Percentiles rank a stretch among this genome's conserved stretches.
Conservation (phyloP, 305 asterid genomes). For the Solanum hybrid region DNA sequence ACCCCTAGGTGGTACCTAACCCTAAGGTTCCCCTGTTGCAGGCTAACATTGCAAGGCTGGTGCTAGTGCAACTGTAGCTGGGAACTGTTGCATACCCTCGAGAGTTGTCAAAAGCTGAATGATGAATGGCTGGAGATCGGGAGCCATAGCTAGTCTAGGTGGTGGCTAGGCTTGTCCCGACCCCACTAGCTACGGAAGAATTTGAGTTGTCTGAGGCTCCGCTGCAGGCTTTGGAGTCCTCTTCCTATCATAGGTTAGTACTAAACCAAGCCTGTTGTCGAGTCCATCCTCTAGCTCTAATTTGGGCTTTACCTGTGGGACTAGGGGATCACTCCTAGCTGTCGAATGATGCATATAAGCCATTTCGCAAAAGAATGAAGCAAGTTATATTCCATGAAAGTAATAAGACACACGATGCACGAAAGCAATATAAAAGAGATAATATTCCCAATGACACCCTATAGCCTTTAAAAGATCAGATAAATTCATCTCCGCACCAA, state of each 20-base stretch:
- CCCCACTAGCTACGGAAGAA: too few species aligned
- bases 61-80: background rate
- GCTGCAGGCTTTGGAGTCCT: too few species aligned
- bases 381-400: background rate
- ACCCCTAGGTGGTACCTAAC: background rate
- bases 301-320: too few species aligned
- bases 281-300: background rate
- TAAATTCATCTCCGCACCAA: background rate
- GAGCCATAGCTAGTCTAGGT: too few species aligned
- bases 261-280: background rate
- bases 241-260: too few species aligned
- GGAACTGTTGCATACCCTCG: background rate
- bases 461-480: background rate
- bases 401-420: background rate
- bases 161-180: too few species aligned
- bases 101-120: too few species aligned
- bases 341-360: background rate
- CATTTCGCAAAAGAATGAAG: background rate
- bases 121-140: too few species aligned
- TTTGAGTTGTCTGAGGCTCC: too few species aligned
- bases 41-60: background rate
- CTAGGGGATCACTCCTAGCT: too few species aligned
- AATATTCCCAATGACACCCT: background rate
- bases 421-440: background rate
- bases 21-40: background rate